phyloP scores from a whole-genome alignment of 2,329 filamentous ascomycete genomes.

The Sclerotinia glacialis region DNA sequence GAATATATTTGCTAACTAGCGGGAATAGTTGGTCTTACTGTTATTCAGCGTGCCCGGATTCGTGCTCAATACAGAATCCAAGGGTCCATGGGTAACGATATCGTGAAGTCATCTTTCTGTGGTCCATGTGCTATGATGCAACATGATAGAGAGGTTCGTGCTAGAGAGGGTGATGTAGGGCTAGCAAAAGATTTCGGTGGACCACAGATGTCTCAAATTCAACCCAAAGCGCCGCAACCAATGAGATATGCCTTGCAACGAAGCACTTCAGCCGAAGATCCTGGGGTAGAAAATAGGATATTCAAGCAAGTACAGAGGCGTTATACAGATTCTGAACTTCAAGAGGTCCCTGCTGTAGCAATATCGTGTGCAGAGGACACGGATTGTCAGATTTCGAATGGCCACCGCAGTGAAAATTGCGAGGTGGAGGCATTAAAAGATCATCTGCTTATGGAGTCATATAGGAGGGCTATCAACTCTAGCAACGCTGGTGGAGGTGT shows the following conservation, averaged over 20 bases:
- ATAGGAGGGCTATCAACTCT: conserved; percentile 2
- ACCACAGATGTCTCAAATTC: neutral
- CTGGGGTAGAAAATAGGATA: conserved; percentile 1
- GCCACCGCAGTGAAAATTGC: neutral
- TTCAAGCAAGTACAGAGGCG: conserved; percentile 14
- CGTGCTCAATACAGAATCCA: conserved; percentile 45
- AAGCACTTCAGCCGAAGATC: conserved; percentile 15
- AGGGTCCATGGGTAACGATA: conserved; percentile 41
- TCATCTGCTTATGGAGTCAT: neutral
- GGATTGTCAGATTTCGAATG: neutral
- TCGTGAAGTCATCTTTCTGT: conserved; percentile 42
- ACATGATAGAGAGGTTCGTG: conserved; percentile 46
- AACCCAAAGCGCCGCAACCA: conserved; percentile 23
- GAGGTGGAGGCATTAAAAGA: conserved; percentile 5
- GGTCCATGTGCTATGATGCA: conserved; percentile 44
- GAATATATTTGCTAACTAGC: neutral
- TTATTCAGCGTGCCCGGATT: conserved; percentile 37
- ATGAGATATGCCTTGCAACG: conserved; percentile 31
- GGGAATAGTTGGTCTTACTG: conserved; percentile 18
- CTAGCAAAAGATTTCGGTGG: conserved; percentile 15
- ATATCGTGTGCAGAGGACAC: neutral
- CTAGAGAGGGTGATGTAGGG: conserved; percentile 41
- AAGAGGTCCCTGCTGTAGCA: conserved; percentile 11
- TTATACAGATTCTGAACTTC: conserved; percentile 4
- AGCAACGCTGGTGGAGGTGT: neutral